These are phyloP conservation scores for Cercophora newfieldiana DNA, from an alignment of 495 filamentous ascomycete genomes.

Conservation along the genomic window DNA sequence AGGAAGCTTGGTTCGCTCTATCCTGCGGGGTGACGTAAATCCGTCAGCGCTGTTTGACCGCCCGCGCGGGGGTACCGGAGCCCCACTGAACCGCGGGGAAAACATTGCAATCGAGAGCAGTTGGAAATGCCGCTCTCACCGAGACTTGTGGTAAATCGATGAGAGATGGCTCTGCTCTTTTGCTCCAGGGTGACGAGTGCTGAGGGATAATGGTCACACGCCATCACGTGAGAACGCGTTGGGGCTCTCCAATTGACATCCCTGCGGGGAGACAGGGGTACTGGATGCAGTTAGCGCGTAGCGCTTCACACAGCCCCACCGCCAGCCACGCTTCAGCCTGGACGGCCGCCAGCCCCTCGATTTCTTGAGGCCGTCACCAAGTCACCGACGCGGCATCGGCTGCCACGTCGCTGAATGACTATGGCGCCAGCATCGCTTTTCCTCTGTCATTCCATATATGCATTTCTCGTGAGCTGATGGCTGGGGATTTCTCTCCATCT, in stretches of 20 bases:
- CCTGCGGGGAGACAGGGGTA: background rate
- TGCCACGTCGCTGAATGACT: constrained; percentile 6
- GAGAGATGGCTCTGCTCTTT: too few relatives aligned
- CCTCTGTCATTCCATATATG: background rate
- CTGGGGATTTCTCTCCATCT: background rate
- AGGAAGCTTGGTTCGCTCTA: background rate
- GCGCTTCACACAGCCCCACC: constrained; percentile 9
- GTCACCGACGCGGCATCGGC: background rate
- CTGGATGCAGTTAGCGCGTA: background rate
- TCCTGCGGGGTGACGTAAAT: background rate
- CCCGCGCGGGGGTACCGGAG: background rate
- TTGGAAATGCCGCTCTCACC: too few relatives aligned
- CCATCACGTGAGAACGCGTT: background rate
- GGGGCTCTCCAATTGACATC: background rate
- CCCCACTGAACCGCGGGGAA: background rate
- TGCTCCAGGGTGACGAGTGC: too few relatives aligned
- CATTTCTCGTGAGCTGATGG: background rate
- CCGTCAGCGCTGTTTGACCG: background rate
- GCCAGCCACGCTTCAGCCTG: constrained; percentile 21
- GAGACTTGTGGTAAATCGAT: too few relatives aligned
- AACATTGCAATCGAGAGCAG: background rate
- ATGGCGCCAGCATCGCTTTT: background rate
- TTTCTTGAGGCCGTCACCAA: constrained; percentile 4
- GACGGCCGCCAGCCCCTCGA: constrained; percentile 16
- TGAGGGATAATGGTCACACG: too few relatives aligned